phyloP scores from a whole-genome alignment of 2,329 filamentous ascomycete genomes.

The Xylaria sp. region DNA sequence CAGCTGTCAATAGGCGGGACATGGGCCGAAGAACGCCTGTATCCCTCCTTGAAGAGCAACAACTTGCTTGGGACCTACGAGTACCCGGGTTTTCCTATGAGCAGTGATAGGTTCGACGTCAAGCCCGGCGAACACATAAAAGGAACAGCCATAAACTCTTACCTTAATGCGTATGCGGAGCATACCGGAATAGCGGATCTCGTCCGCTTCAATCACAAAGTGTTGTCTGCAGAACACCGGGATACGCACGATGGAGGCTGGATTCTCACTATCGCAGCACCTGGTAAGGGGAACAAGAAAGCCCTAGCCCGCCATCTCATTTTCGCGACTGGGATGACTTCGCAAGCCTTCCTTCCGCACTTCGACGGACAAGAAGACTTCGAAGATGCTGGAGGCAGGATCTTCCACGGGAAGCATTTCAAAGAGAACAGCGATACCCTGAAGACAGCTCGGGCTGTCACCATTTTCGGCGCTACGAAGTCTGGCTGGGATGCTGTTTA shows the following conservation, averaged over 20 bases:
- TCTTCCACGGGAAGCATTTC: conserved; percentile 68
- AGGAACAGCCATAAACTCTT: conserved; percentile 63
- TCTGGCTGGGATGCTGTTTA: conserved; percentile 72
- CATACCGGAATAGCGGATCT: conserved; percentile 61
- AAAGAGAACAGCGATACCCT: conserved; percentile 47
- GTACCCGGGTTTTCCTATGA: conserved; percentile 78
- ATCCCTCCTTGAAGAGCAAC: conserved; percentile 76
- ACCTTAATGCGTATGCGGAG: conserved; percentile 65
- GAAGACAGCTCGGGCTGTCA: conserved; percentile 53
- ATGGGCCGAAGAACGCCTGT: conserved; percentile 75
- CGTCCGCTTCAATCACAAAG: conserved; percentile 62
- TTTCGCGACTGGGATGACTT: conserved; percentile 69
- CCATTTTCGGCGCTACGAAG: conserved; percentile 69
- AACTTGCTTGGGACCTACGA: conserved; percentile 79
- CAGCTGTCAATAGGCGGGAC: conserved; percentile 70
- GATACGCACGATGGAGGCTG: conserved; percentile 52
- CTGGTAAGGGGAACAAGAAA: conserved; percentile 38
- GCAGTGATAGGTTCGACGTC: conserved; percentile 58
- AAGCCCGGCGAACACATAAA: conserved; percentile 66
- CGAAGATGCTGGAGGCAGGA: conserved; percentile 48
- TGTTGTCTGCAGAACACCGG: conserved; percentile 61
- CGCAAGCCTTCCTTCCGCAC: conserved; percentile 63
- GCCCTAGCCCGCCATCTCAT: conserved; percentile 61
- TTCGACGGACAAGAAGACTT: conserved; percentile 63
- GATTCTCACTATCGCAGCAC: conserved; percentile 39